Evolutionary conservation across 1,284 basidiomycete species (phyloP).

Genomic region (Hortiboletus rubellus): DNA sequence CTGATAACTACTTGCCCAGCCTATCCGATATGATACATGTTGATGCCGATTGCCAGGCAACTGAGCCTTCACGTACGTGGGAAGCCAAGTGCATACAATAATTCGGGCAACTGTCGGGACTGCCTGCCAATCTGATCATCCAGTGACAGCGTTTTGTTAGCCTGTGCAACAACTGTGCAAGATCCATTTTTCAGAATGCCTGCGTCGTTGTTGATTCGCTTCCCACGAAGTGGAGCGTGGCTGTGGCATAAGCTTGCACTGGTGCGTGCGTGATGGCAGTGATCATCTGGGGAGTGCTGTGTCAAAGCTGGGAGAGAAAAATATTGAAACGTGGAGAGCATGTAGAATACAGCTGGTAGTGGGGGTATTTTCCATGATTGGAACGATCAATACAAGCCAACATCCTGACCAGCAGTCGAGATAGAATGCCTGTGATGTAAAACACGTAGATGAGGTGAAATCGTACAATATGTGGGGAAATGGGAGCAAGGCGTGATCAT

Average conservation of each 20-base stretch:
- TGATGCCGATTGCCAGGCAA: conserved; percentile 33
- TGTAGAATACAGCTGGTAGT: conserved; percentile 27
- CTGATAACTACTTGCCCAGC: neutral
- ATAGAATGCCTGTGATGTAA: conserved; percentile 5
- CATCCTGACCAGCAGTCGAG: conserved; percentile 27
- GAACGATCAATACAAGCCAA: conserved; percentile 21
- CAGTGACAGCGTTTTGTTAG: conserved; percentile 15
- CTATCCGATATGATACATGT: conserved; percentile 6
- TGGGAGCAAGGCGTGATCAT: neutral
- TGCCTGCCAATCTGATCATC: conserved; percentile 12
- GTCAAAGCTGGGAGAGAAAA: neutral
- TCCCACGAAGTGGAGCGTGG: conserved; percentile 24
- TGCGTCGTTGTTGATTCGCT: neutral
- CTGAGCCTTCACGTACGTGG: conserved; percentile 18
- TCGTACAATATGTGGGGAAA: conserved; percentile 11
- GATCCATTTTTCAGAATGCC: neutral
- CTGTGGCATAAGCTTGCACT: conserved; percentile 15
- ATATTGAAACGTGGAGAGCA: conserved; percentile 2
- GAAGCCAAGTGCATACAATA: conserved; percentile 6
- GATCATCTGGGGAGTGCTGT: conserved; percentile 7
- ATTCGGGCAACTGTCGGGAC: neutral
- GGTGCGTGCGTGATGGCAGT: conserved; percentile 3
- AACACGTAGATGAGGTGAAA: conserved; percentile 18
- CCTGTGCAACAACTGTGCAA: conserved; percentile 13
- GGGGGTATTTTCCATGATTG: conserved; percentile 24